Evolutionary conservation across 2,329 filamentous ascomycete genomes (phyloP), one percentile per base, ranked within the genome.

Genomic region (Trichophyton simii): DNA sequence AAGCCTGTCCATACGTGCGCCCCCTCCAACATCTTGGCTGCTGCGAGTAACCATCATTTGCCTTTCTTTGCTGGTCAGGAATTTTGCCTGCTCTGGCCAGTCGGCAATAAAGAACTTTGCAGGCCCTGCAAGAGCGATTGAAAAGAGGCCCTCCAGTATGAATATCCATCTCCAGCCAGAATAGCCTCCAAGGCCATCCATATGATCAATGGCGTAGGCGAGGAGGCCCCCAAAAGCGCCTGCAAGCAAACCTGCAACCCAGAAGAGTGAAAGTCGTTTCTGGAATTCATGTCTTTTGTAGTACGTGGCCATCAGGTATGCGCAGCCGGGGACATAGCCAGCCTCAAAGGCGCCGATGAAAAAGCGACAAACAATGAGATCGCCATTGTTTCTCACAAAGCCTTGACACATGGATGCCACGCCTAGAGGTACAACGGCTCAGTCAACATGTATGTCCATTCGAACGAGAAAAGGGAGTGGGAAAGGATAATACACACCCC

Each of bases 221-320:
- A 86, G 73, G 15, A 86, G 74, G 7, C 83, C 83, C 58, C 82
- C 82, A 68, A 86, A 85, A 0, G 83, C 83, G 22, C 81, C 82
- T 0, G 83, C 82, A 11, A 84, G 71, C 7, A 80, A 79, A 1
- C 81, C 80, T 20, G 80, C 81, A 46, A 78, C 82, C 67, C 82
- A 85, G 68, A 85, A 86, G 3, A 85, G 73, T 3, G 82, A 80
- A 48, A 85, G 79, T 2, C 83, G 75, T 59, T 80, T 83, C 60
- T 83, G 81, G 50, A 80, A 74, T 67, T 86, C 83, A 57, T 81
- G 11, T n/a, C 80, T 75, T 62, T 81, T 82, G 64, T 86, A 86
- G 82, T 83, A 86, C 76, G 83, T 83, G 0, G 80, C 82, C 2
- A 85, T 72, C 61, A 84, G 82, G 67, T 82, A 84, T 34, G 81